Evolutionary conservation across 2,329 filamentous ascomycete species (phyloP).

Genomic region (Clarireedia monteithiana): DNA sequence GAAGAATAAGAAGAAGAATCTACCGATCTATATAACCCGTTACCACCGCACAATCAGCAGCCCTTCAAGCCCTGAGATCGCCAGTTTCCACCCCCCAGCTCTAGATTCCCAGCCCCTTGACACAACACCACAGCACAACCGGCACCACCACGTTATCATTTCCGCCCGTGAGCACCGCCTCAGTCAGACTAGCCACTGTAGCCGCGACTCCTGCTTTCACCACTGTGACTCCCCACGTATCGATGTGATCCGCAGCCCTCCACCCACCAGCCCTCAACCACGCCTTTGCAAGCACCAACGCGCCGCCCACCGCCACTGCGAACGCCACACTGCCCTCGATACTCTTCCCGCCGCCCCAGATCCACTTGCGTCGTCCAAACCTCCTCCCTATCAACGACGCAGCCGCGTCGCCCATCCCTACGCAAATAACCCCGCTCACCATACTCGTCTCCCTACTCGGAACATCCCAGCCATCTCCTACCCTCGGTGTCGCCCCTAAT

Average conservation of each 20-base stretch:
- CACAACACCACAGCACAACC: slow-evolving; percentile 84
- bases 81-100: too few relatives aligned
- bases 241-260: slow-evolving; percentile 70
- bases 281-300: slow-evolving; percentile 58
- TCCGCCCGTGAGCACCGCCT: slow-evolving; percentile 89
- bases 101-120: slow-evolving; percentile 53
- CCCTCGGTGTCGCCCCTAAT: slow-evolving; percentile 41
- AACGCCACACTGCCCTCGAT: slow-evolving; percentile 84
- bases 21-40: too few relatives aligned
- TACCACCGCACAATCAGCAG: too few relatives aligned
- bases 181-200: slow-evolving; percentile 76
- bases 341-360: slow-evolving; percentile 94
- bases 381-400: slow-evolving; percentile 83
- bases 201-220: slow-evolving; percentile 67
- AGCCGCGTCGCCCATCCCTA: slow-evolving; percentile 90
- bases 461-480: slow-evolving; percentile 58
- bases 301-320: slow-evolving; percentile 66
- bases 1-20: too few relatives aligned
- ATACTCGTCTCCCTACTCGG: slow-evolving; percentile 71
- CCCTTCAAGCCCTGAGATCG: too few relatives aligned
- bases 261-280: slow-evolving; percentile 78
- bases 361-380: slow-evolving; percentile 83
- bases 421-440: slow-evolving; percentile 87
- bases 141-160: slow-evolving; percentile 91
- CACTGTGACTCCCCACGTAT: slow-evolving; percentile 28